These are phyloP conservation scores for Pichia kluyveri DNA, from an alignment of 805 yeast genomes.

Conservation along the genomic window DNA sequence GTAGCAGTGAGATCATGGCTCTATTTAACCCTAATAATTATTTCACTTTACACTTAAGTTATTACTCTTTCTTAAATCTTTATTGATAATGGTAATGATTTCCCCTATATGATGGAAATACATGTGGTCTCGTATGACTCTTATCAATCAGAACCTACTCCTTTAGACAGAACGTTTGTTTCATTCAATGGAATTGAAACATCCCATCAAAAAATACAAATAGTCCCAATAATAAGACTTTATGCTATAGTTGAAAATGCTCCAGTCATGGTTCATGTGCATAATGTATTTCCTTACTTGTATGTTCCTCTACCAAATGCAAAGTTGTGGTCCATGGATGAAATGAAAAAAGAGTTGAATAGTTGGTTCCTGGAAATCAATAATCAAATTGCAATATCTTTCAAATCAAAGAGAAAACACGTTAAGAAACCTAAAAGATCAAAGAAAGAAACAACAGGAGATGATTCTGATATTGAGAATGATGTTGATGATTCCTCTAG, in stretches of 20 bases:
- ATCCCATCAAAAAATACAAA: constrained; percentile 21
- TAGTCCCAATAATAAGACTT: constrained; percentile 69
- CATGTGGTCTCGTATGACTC: background rate
- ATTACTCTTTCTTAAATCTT: background rate
- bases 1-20: too few species aligned
- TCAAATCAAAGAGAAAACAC: background rate
- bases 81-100: too few species aligned
- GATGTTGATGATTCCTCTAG: background rate
- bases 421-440: constrained; percentile 7
- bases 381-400: background rate
- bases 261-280: constrained; percentile 61
- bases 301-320: constrained; percentile 53
- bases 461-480: background rate
- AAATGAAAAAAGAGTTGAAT: constrained; percentile 25
- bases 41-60: too few species aligned
- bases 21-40: too few species aligned
- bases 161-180: constrained; percentile 37
- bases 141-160: constrained; percentile 31
- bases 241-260: constrained; percentile 65
- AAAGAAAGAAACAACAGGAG: background rate
- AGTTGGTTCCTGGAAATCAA: constrained; percentile 12
- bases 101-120: background rate
- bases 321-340: constrained; percentile 12
- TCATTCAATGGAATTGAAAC: constrained; percentile 20
- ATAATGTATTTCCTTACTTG: constrained; percentile 77